Evolutionary conservation across 2,329 filamentous ascomycete species (phyloP).

Genomic region (Venturia asperata): DNA sequence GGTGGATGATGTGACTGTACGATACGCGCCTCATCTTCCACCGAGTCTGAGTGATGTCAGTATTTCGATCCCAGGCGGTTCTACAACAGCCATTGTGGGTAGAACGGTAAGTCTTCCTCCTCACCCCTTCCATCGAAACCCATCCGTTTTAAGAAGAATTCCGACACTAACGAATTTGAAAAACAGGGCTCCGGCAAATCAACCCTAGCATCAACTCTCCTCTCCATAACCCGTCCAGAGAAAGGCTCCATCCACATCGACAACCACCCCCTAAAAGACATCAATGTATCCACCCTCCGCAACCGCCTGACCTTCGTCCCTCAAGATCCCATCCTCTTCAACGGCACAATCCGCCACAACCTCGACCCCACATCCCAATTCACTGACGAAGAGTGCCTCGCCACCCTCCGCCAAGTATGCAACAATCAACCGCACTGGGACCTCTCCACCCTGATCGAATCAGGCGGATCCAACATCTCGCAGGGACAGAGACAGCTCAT

Average conservation of each 20-base stretch:
- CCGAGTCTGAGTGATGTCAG: conserved; percentile 62
- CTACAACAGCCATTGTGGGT: conserved; percentile 71
- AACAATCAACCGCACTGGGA: conserved; percentile 52
- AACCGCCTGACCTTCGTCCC: conserved; percentile 58
- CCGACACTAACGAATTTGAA: no score
- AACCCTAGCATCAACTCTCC: conserved; percentile 58
- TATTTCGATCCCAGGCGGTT: conserved; percentile 69
- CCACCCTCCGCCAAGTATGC: conserved; percentile 50
- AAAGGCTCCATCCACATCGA: conserved; percentile 54
- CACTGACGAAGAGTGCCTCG: conserved; percentile 46
- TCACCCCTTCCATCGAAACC: no score
- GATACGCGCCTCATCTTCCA: conserved; percentile 71
- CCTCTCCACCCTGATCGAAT: conserved; percentile 50
- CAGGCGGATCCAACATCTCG: conserved; percentile 54
- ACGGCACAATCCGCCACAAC: conserved; percentile 54
- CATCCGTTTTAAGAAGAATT: no score
- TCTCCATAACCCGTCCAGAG: conserved; percentile 45
- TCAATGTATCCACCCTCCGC: conserved; percentile 53
- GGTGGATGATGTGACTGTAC: conserved; percentile 70
- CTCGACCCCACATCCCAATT: conserved; percentile 55
- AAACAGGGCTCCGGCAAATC: conserved; percentile 54
- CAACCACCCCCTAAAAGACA: conserved; percentile 51
- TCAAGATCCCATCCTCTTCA: conserved; percentile 60
- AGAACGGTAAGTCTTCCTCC: conserved; percentile 51
- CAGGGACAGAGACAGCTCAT: conserved; percentile 61